Conservation (phyloP, 768 basidiomycete genomes). For the Cystofilobasidium macerans region DNA sequence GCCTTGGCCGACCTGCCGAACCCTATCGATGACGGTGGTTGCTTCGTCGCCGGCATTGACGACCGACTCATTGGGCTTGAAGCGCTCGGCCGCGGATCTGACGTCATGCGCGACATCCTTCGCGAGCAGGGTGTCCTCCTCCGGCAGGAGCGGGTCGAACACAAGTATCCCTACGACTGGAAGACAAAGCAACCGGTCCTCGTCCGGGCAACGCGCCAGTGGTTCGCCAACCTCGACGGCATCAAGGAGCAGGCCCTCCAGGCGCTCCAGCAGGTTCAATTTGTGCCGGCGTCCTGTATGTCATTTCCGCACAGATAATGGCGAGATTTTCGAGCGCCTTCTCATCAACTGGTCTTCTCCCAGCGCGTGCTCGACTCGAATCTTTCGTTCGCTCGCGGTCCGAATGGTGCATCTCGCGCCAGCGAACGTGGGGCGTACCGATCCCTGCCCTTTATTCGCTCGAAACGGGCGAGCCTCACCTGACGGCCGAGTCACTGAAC, state of each 20-base stretch:
- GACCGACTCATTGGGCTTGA: constrained; percentile 52
- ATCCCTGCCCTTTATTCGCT: constrained; percentile 68
- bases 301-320: constrained; percentile 16
- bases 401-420: constrained; percentile 98
- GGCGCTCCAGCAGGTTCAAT: constrained; percentile 58
- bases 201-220: constrained; percentile 83
- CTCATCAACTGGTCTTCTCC: not conserved
- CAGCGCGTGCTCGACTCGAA: constrained; percentile 79
- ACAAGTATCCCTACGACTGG: constrained; percentile 95
- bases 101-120: constrained; percentile 55
- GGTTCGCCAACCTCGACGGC: constrained; percentile 84
- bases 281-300: constrained; percentile 65
- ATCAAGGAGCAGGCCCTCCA: constrained; percentile 67
- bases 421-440: constrained; percentile 94
- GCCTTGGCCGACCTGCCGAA: constrained; percentile 47
- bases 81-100: constrained; percentile 62
- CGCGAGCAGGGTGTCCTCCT: constrained; percentile 47
- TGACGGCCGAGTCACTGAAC: constrained; percentile 53
- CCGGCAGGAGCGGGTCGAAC: constrained; percentile 59
- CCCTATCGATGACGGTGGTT: constrained; percentile 69
- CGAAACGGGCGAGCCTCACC: constrained; percentile 52
- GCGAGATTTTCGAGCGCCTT: not conserved
- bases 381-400: constrained; percentile 76
- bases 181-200: constrained; percentile 87
- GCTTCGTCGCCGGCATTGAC: constrained; percentile 49